A percentile compares a stretch with the other conserved stretches of the same genome.
Conservation (phyloP, 2,329 filamentous ascomycete species). For the Pyricularia sp. region DNA sequence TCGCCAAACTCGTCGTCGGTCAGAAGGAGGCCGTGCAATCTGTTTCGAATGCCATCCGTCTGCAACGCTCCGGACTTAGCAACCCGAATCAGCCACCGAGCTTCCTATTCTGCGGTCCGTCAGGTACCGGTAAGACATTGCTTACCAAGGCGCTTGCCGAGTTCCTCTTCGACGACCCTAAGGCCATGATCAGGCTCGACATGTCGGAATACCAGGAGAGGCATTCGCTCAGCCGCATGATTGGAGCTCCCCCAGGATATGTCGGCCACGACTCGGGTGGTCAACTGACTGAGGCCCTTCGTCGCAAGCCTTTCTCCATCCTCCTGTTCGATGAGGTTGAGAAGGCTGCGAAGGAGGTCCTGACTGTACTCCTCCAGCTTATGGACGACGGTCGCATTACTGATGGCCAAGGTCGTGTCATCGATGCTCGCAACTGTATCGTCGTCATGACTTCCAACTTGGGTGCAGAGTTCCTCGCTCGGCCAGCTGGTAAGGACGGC, state of each 20-base stretch:
- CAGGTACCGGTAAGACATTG: conserved; percentile 93
- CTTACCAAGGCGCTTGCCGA: conserved; percentile 94
- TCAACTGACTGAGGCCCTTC: conserved; percentile 87
- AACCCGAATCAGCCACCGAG: conserved; percentile 96
- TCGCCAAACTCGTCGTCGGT: conserved; percentile 76
- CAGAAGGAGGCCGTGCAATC: conserved; percentile 88
- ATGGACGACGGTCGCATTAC: conserved; percentile 99
- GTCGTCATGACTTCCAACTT: conserved; percentile 99
- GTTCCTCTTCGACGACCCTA: conserved; percentile 94
- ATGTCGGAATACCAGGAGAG: conserved; percentile 99
- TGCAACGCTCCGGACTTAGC: conserved; percentile 84
- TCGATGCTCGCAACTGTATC: conserved; percentile 96
- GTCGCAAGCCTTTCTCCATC: conserved; percentile 93
- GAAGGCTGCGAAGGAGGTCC: conserved; percentile 93
- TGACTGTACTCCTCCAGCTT: conserved; percentile 94
- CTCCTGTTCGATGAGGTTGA: conserved; percentile 96
- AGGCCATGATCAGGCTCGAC: conserved; percentile 97
- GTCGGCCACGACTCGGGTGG: conserved; percentile 93
- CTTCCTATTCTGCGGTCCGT: conserved; percentile 97
- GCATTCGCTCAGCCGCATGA: conserved; percentile 91
- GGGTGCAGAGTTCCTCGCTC: conserved; percentile 83
- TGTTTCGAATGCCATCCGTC: conserved; percentile 88
- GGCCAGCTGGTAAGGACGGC: conserved; percentile 65
- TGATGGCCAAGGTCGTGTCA: conserved; percentile 86
- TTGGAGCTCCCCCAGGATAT: conserved; percentile 91